These are phyloP conservation scores for Chrysoporthe puriensis DNA, from an alignment of 2,329 filamentous ascomycete species.

Conservation along the genomic window DNA sequence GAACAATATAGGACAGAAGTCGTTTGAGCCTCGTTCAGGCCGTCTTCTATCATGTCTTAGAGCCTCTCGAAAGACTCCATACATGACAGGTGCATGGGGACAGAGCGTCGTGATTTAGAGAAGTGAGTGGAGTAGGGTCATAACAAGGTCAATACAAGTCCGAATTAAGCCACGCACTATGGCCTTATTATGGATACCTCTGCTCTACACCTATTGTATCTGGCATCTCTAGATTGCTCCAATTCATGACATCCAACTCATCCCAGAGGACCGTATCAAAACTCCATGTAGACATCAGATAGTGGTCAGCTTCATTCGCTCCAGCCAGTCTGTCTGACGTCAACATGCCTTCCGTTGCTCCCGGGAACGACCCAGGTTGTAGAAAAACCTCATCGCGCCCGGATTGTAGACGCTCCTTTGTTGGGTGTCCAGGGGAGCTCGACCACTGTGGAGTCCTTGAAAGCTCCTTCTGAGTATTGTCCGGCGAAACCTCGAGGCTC, in stretches of 20 bases:
- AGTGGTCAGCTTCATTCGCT: neutral
- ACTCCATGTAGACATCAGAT: neutral
- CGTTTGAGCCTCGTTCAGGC: neutral
- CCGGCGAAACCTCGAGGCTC: neutral
- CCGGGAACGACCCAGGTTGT: neutral
- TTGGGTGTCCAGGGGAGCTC: neutral
- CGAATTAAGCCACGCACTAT: neutral
- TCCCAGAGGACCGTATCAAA: conserved; percentile 3
- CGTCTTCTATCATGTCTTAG: neutral
- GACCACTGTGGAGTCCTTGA: neutral
- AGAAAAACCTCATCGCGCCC: neutral
- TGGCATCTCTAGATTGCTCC: neutral
- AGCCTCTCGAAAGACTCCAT: too few relatives aligned
- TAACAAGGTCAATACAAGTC: neutral
- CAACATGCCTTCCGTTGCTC: neutral
- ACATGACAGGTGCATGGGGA: too few relatives aligned
- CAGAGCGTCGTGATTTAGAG: too few relatives aligned
- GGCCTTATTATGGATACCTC: neutral
- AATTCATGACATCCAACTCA: conserved; percentile 3
- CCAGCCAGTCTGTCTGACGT: neutral
- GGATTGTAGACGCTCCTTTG: neutral
- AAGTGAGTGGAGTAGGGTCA: too few relatives aligned
- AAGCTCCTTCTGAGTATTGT: neutral
- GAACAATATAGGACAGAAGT: neutral
- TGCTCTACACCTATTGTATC: neutral